phyloP scores from a whole-genome alignment of 495 filamentous ascomycete genomes.

The Neurospora hispaniola region DNA sequence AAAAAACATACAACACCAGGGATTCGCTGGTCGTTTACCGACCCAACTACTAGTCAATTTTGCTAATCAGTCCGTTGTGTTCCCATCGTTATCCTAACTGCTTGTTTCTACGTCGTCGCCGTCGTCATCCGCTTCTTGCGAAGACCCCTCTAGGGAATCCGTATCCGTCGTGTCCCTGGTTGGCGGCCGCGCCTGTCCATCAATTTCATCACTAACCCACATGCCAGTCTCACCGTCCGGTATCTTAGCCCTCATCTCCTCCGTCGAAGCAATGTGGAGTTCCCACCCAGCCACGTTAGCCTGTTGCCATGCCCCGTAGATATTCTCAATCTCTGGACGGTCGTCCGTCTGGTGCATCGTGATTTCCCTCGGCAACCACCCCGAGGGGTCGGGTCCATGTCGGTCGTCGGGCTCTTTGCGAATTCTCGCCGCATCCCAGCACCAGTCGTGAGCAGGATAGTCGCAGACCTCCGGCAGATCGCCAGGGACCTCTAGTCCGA shows the following conservation, averaged over 20 bases:
- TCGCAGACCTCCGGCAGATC: too few species aligned
- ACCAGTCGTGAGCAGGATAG: neutral
- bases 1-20: conserved; percentile 35
- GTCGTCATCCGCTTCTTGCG: neutral
- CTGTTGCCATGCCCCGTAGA: neutral
- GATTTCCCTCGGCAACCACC: too few species aligned
- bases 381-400: too few species aligned
- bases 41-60: conserved; percentile 32
- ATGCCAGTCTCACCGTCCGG: neutral
- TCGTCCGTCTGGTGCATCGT: neutral
- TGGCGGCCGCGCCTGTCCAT: neutral
- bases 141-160: neutral
- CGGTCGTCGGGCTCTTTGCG: neutral
- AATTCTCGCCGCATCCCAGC: neutral
- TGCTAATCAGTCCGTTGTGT: neutral
- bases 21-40: conserved; percentile 29
- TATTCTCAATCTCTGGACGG: neutral
- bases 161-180: neutral
- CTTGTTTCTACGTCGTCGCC: neutral
- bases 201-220: neutral
- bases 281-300: neutral
- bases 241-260: neutral
- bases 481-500: neutral
- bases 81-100: neutral
- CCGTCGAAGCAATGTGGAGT: neutral